Evolutionary conservation across 2,329 filamentous ascomycete species (phyloP).

Genomic region (Herpotrichia juniperi): DNA sequence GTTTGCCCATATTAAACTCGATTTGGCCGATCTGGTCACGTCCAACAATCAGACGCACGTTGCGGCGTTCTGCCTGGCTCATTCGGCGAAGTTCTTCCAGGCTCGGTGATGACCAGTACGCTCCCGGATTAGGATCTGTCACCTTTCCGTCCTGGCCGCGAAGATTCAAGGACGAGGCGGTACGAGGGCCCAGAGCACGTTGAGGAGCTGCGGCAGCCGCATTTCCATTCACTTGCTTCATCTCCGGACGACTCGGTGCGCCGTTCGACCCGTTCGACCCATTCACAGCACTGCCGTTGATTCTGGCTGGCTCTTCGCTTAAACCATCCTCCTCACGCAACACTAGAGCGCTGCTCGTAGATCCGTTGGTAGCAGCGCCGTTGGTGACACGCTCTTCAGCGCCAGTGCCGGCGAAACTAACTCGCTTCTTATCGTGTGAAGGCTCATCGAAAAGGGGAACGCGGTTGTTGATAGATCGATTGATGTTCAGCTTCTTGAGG

Average conservation of each 20-base stretch:
- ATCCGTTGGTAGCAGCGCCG: slow-evolving; percentile 42
- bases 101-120: slow-evolving; percentile 86
- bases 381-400: slow-evolving; percentile 45
- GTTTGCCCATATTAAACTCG: slow-evolving; percentile 64
- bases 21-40: slow-evolving; percentile 82
- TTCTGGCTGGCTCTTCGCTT: slow-evolving; percentile 61
- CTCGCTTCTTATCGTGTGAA: slow-evolving; percentile 73
- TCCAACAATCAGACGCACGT: slow-evolving; percentile 80
- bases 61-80: slow-evolving; percentile 78
- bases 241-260: slow-evolving; percentile 60
- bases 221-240: slow-evolving; percentile 74
- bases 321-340: slow-evolving; percentile 57
- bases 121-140: slow-evolving; percentile 66
- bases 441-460: slow-evolving; percentile 64
- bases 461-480: slow-evolving; percentile 77
- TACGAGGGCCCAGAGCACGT: slow-evolving; percentile 56
- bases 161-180: slow-evolving; percentile 36
- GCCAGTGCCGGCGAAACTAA: slow-evolving; percentile 80
- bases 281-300: slow-evolving; percentile 47
- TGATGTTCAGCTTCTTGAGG: slow-evolving; percentile 92
- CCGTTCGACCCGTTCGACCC: slow-evolving; percentile 45
- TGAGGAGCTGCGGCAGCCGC: slow-evolving; percentile 83
- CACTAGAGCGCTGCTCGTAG: slow-evolving; percentile 58
- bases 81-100: slow-evolving; percentile 77
- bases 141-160: slow-evolving; percentile 25